Evolutionary conservation across 106 monocot genomes (phyloP).

Genomic region (Phalaenopsis equestris): DNA sequence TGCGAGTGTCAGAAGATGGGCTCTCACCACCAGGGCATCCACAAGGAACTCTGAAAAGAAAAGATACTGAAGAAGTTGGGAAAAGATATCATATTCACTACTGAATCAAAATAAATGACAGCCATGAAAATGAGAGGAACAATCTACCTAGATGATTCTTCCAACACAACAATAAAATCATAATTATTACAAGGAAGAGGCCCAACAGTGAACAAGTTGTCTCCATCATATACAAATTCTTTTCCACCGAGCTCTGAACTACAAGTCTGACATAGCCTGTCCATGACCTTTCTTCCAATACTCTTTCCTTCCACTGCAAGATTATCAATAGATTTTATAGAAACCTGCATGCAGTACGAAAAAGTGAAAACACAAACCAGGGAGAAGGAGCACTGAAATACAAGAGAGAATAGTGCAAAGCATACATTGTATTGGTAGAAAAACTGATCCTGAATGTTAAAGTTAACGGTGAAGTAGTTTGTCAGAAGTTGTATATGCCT

Average conservation of each 20-base stretch:
- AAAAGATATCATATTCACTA: background rate
- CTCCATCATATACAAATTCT: constrained; percentile 71
- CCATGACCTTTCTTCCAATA: constrained; percentile 48
- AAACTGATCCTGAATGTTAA: constrained; percentile 16
- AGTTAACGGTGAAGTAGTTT: constrained; percentile 36
- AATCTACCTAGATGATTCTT: constrained; percentile 51
- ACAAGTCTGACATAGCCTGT: constrained; percentile 51
- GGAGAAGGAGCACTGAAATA: background rate
- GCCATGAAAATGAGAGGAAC: background rate
- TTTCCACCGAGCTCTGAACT: constrained; percentile 57
- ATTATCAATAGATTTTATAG: constrained; percentile 45
- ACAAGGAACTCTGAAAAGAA: constrained; percentile 18
- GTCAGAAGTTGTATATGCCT: constrained; percentile 24
- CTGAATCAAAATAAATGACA: background rate
- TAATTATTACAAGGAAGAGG: constrained; percentile 47
- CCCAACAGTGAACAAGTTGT: constrained; percentile 63
- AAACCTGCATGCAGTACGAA: constrained; percentile 29
- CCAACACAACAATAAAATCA: constrained; percentile 54
- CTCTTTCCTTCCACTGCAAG: constrained; percentile 40
- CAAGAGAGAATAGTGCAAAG: background rate
- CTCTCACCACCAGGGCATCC: constrained; percentile 27
- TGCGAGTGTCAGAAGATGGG: constrained; percentile 25
- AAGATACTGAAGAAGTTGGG: background rate
- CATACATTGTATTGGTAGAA: constrained; percentile 57
- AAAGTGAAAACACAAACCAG: background rate